Base-by-base conservation (phyloP, 768 basidiomycete genomes). In the Pleurotus djamor region DNA sequence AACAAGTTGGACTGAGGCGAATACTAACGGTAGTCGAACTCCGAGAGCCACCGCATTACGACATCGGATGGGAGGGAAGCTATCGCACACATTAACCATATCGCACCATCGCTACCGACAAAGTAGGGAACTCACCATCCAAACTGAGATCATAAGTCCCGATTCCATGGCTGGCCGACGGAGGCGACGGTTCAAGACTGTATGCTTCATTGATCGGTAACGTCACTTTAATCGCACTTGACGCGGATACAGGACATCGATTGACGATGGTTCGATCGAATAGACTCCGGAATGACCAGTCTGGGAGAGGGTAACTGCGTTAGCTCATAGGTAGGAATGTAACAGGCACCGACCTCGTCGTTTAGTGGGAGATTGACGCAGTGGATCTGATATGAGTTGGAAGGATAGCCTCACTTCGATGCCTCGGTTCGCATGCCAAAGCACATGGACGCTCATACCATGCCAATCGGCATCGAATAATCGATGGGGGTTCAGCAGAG, bases 401-500 rank as follows among this genome's bases (percentile, higher is more conserved):
- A 89, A 85, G 2, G 80, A 80, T 55, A 96, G 71, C 61, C 79
- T 75, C 37, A 92, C 79, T 68, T 89, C 84, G 17, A 94, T 77
- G 13, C 84, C 88, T 36, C 70, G 71, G 5, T 76, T 75, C 45
- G 79, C 75, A 17, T 76, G 77, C 78, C 87, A 92, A 21, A 80
- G 70, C 2, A 93, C 91, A 68, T 94, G 89, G 1, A 96, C 76
- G 7, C 88, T 84, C 68, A 98, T 83, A 0, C 92, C 91, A 67
- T 96, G 94, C 91, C 93, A 97, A 65, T 94, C 88, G 4, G 92
- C 91, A 63, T 94, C 92, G 65, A 98, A 95, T 3, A 96, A 73
- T 3, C 79, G 81, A 64, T 96, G 92, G 0, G 94, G 91, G 67
- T 95, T 92, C 47, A 98, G 77, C 21, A 98, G 79, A 13, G 74